Base-by-base conservation (phyloP, 257 asterid genomes). In the Solanum virginianum region DNA sequence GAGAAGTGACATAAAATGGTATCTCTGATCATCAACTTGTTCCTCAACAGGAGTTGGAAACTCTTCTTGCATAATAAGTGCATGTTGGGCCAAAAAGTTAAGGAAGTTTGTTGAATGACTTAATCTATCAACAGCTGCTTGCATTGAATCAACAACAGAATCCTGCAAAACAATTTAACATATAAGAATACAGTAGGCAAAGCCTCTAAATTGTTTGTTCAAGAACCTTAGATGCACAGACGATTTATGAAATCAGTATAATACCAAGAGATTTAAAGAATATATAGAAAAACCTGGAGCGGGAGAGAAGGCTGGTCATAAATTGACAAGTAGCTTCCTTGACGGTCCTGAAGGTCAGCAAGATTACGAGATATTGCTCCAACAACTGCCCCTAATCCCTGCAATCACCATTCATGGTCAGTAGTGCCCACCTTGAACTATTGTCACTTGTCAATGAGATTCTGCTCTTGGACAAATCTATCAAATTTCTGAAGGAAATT, bases 331-430 rank as follows among this genome's bases (percentile, higher is more conserved):
- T 97, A 97, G 92, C 99, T 95, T 74, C 99, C 98, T 86, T 93
- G 98, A 84, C 95, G 94, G 84, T 93, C 98, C 91, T 97, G 97
- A 88, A 97, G 98, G 88, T 97, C 98, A 15, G 92, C 96, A 87
- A 97, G 97, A 88, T 97, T 97, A 74, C 98, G 97, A 59, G 99
- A 94, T 89, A 97, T 92, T 86, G 99, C 98, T 88, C 99, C 99
- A 85, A 97, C 95, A 80, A 97, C 99, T 82, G 99, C 99, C 81
- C 99, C 99, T 80, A 97, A 85, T 20, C 99, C 99, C 99, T 97
- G 91, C 45, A 86, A 83, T 85, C 59, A 86, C 66, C 83, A 81
- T 85, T 81, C 81, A 68, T 83, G 26, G 57, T 87, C 63, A 79
- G 66, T 29, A 36, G 16, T 16, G 16, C 11, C 66, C 49, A 26